Evolutionary conservation across 352 stramenopile genomes (phyloP).

Genomic region (Plasmopara viticola): DNA sequence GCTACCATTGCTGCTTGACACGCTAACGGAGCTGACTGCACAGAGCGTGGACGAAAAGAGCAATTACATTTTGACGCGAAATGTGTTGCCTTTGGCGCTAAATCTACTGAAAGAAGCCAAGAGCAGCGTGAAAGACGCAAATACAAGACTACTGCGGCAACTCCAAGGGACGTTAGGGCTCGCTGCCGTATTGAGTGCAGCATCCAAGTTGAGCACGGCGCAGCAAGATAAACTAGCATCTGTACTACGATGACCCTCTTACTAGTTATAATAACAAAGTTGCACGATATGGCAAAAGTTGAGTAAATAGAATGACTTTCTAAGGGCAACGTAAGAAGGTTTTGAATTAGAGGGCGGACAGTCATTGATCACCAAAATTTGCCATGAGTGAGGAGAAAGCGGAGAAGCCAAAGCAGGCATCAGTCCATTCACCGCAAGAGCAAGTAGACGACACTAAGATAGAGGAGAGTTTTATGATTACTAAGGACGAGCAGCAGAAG

Average conservation of each 20-base stretch:
- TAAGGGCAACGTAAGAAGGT: no score
- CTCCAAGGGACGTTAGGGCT: constrained; percentile 22
- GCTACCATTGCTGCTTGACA: constrained; percentile 54
- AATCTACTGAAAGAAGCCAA: constrained; percentile 73
- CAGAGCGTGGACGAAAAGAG: constrained; percentile 38
- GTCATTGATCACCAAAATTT: no score
- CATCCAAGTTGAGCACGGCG: constrained; percentile 39
- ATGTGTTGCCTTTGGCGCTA: constrained; percentile 64
- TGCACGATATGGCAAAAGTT: no score
- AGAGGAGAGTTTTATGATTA: constrained; percentile 2
- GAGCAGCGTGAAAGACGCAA: constrained; percentile 62
- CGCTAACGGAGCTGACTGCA: constrained; percentile 31
- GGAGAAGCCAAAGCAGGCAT: constrained; percentile 1
- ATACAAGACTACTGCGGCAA: constrained; percentile 33
- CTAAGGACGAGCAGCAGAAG: constrained; percentile 1
- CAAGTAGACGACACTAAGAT: constrained; percentile 8
- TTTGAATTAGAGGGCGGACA: no score
- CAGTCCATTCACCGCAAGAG: constrained; percentile 1
- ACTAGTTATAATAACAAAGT: no score
- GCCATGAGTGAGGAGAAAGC: not conserved
- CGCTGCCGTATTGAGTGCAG: constrained; percentile 11
- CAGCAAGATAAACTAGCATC: constrained; percentile 51
- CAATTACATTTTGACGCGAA: constrained; percentile 47
- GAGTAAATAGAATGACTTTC: no score
- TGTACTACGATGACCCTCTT: constrained; percentile 30